Conservation (phyloP, 257 asterid genomes). For the Fraxinus americana region DNA sequence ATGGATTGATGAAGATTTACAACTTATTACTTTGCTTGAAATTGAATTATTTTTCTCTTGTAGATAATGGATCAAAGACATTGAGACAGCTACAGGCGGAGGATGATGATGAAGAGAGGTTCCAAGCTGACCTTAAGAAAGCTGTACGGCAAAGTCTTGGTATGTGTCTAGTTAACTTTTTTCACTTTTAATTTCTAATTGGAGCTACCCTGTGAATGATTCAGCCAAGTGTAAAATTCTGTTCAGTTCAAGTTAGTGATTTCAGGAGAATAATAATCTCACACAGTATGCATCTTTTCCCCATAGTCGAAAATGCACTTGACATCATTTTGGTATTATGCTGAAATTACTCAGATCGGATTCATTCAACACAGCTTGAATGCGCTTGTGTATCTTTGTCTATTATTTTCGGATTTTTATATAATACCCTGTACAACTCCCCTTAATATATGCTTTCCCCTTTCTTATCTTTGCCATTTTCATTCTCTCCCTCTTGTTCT, state of each 20-base stretch:
- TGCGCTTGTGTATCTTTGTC: neutral
- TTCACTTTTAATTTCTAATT: no score
- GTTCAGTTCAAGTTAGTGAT: neutral
- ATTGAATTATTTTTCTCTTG: constrained; percentile 20
- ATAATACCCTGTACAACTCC: neutral
- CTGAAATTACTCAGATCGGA: neutral
- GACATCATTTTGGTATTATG: constrained; percentile 1
- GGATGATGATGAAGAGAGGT: constrained; percentile 88
- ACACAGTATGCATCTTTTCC: neutral
- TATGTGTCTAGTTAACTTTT: neutral
- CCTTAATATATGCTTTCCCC: neutral
- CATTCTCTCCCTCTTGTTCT: neutral
- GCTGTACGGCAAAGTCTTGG: constrained; percentile 50
- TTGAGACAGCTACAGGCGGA: constrained; percentile 70
- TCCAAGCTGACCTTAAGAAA: constrained; percentile 87
- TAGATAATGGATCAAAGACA: constrained; percentile 62
- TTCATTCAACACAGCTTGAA: neutral
- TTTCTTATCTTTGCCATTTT: neutral
- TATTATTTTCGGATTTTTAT: neutral
- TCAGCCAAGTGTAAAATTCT: neutral
- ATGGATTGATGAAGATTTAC: constrained; percentile 9
- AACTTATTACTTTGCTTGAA: constrained; percentile 22
- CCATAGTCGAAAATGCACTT: neutral
- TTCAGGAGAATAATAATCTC: constrained; percentile 7
- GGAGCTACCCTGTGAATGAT: neutral